Evolutionary conservation across 2,329 filamentous ascomycete species (phyloP).

Genomic region (Fusarium staphyleae): DNA sequence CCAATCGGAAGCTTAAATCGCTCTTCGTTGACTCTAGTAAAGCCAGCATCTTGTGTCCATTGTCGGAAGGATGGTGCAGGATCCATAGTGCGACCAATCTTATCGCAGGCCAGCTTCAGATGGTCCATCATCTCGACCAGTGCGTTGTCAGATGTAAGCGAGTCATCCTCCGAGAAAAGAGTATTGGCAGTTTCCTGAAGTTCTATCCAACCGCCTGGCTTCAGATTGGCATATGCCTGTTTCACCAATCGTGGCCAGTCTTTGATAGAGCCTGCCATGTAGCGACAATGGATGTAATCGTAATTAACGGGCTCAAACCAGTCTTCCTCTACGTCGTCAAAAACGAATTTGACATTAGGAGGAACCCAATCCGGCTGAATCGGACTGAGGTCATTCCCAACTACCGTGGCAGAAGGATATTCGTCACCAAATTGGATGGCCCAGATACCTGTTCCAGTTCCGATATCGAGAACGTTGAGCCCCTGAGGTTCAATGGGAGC

Average conservation of each 20-base stretch:
- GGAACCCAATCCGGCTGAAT: conserved; percentile 59
- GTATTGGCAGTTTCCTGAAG: conserved; percentile 51
- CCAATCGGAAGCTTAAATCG: conserved; percentile 48
- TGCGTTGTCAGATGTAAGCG: conserved; percentile 47
- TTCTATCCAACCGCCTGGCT: conserved; percentile 57
- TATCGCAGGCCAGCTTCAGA: conserved; percentile 37
- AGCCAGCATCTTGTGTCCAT: conserved; percentile 48
- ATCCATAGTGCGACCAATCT: conserved; percentile 42
- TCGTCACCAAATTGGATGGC: conserved; percentile 13
- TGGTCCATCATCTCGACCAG: conserved; percentile 43
- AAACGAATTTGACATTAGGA: conserved; percentile 63
- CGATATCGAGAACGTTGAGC: conserved; percentile 47
- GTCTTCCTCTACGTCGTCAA: conserved; percentile 65
- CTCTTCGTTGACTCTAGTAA: conserved; percentile 44
- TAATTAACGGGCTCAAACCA: conserved; percentile 51
- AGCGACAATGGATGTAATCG: conserved; percentile 48
- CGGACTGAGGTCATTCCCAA: conserved; percentile 51
- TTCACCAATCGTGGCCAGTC: conserved; percentile 40
- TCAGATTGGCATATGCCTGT: conserved; percentile 47
- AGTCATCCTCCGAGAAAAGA: conserved; percentile 49
- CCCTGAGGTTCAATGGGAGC: conserved; percentile 48
- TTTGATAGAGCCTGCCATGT: conserved; percentile 46
- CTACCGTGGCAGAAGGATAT: conserved; percentile 46
- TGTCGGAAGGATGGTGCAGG: conserved; percentile 39
- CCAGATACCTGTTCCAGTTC: conserved; percentile 14